Percentiles rank a stretch among this genome's conserved stretches.
Conservation (phyloP, 306 rosid genomes). For the Ormosia semicastrata region DNA sequence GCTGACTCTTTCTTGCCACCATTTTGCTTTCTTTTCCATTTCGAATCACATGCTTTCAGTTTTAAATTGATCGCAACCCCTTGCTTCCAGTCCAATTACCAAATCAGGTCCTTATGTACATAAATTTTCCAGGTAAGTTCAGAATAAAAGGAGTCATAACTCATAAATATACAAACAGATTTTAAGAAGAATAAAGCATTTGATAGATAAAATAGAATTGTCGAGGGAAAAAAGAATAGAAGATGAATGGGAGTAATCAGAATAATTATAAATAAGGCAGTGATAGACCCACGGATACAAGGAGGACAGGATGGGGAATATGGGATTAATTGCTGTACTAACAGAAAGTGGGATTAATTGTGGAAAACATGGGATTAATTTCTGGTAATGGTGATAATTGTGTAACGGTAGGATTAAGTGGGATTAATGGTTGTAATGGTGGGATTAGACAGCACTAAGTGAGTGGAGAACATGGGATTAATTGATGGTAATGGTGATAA, state of each 20-base stretch:
- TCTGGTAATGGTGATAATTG: too few species aligned
- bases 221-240: not conserved
- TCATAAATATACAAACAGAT: not conserved
- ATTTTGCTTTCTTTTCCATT: not conserved
- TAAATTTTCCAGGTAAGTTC: not conserved
- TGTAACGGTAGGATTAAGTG: too few species aligned
- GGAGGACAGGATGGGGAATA: too few species aligned
- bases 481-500: too few species aligned
- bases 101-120: not conserved
- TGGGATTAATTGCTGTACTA: too few species aligned
- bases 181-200: not conserved
- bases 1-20: not conserved
- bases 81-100: not conserved
- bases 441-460: too few species aligned
- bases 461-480: too few species aligned
- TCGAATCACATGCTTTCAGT: not conserved
- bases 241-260: not conserved
- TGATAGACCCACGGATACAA: too few species aligned
- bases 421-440: too few species aligned
- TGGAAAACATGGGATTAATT: too few species aligned
- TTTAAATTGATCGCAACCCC: not conserved
- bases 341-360: too few species aligned
- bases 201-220: not conserved
- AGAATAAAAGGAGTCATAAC: not conserved
- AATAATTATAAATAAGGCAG: not conserved